Evolutionary conservation across 75 land plant species (phyloP).

Genomic region (Sequoia sempervirens): DNA sequence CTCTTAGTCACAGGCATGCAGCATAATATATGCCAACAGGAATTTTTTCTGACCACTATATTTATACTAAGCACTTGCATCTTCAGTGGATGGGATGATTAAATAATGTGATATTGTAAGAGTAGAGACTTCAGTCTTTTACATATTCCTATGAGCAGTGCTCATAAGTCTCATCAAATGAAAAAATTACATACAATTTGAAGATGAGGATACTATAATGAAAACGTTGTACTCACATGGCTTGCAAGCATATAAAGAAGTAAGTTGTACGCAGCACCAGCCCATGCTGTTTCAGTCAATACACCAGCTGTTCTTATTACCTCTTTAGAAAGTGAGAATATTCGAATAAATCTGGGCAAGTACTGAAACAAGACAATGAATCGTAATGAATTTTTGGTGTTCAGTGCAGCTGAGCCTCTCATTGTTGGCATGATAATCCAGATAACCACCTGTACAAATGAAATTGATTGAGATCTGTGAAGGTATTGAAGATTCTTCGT

Average conservation of each 20-base stretch:
- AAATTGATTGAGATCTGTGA: not conserved
- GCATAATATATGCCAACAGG: not conserved
- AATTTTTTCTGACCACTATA: not conserved
- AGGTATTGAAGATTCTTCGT: not conserved
- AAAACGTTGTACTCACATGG: constrained; percentile 57
- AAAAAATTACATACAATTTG: not conserved
- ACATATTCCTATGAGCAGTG: not conserved
- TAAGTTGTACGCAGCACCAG: constrained; percentile 73
- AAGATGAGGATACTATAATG: not conserved
- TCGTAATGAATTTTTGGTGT: constrained; percentile 46
- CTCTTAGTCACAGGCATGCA: not conserved
- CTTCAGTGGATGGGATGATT: not conserved
- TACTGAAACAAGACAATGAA: constrained; percentile 51
- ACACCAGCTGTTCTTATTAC: constrained; percentile 59
- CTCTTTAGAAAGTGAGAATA: constrained; percentile 44
- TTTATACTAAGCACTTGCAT: not conserved
- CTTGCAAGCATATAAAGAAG: constrained; percentile 77
- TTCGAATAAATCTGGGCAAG: constrained; percentile 60
- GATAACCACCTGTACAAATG: constrained; percentile 40
- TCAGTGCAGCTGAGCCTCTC: constrained; percentile 18
- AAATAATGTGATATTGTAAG: not conserved
- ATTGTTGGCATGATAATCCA: constrained; percentile 29
- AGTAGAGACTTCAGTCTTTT: not conserved
- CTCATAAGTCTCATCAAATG: not conserved
- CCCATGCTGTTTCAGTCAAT: constrained; percentile 78